These are phyloP conservation scores for Penicillium italicum DNA, from an alignment of 2,329 filamentous ascomycete species.

Conservation along the genomic window DNA sequence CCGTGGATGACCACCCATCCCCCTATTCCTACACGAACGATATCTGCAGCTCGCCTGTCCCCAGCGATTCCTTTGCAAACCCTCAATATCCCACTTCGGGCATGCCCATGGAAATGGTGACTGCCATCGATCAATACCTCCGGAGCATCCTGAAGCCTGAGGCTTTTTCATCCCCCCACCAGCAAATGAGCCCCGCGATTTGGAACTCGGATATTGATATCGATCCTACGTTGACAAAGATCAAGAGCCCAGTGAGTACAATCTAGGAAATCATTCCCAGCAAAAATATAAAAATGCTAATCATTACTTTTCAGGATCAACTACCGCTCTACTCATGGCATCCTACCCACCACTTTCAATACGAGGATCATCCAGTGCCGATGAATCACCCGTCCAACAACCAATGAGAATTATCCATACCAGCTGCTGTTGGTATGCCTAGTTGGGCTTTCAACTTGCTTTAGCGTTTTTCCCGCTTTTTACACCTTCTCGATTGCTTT, in stretches of 20 bases:
- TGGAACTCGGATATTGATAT: conserved; percentile 4
- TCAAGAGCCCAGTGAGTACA: neutral
- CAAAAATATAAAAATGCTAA: neutral
- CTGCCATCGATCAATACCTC: conserved; percentile 10
- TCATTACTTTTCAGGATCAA: neutral
- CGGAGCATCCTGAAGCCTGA: conserved; percentile 7
- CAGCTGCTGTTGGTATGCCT: neutral
- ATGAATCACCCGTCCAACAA: neutral
- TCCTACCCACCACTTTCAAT: neutral
- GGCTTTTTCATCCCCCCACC: neutral
- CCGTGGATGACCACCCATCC: neutral
- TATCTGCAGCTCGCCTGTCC: conserved; percentile 3
- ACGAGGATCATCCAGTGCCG: neutral
- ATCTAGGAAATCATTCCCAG: neutral
- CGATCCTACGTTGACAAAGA: conserved; percentile 4
- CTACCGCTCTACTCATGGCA: conserved; percentile 3
- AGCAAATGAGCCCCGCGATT: neutral
- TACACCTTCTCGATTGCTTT: neutral
- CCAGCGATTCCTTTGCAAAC: neutral
- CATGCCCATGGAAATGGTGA: conserved; percentile 1
- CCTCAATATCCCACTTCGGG: neutral
- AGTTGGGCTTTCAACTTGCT: neutral
- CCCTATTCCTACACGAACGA: conserved; percentile 6
- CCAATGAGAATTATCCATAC: neutral
- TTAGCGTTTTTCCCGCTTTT: neutral